phyloP scores from a whole-genome alignment of 169 alveolate species.

The Plasmodium reichenowi region DNA sequence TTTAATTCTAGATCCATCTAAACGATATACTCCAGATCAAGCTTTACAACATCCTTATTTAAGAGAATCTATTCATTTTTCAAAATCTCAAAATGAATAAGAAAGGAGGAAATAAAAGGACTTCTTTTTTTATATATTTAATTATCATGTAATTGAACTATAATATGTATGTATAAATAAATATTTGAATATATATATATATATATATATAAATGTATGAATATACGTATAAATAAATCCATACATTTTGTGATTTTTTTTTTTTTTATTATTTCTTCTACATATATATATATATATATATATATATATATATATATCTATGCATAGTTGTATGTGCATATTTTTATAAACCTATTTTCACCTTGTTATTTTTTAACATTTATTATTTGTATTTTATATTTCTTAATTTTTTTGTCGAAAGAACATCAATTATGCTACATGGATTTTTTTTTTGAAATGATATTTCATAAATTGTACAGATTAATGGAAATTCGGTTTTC shows the following conservation, averaged over 20 bases:
- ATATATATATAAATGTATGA: not conserved
- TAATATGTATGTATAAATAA: not conserved
- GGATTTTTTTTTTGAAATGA: constrained; percentile 54
- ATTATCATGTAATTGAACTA: not conserved
- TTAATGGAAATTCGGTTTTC: constrained; percentile 48
- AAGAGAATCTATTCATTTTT: constrained; percentile 80
- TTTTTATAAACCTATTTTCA: not conserved
- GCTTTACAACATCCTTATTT: constrained; percentile 96
- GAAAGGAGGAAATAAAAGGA: not conserved
- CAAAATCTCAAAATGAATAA: constrained; percentile 57
- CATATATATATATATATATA: too few species aligned
- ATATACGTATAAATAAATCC: not conserved
- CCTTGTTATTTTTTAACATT: constrained; percentile 6
- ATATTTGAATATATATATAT: not conserved
- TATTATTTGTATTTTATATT: constrained; percentile 32
- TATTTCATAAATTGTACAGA: constrained; percentile 57
- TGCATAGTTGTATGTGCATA: not conserved
- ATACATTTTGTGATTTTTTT: not conserved
- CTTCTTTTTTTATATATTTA: too few species aligned
- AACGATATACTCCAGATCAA: constrained; percentile 96
- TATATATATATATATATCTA: too few species aligned
- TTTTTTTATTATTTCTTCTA: constrained; percentile 11
- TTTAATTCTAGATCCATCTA: constrained; percentile 94
- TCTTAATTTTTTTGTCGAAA: constrained; percentile 73
- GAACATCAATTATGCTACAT: constrained; percentile 49